Evolutionary conservation across 2,329 filamentous ascomycete genomes (phyloP).

Genomic region (Talaromyces islandicus): DNA sequence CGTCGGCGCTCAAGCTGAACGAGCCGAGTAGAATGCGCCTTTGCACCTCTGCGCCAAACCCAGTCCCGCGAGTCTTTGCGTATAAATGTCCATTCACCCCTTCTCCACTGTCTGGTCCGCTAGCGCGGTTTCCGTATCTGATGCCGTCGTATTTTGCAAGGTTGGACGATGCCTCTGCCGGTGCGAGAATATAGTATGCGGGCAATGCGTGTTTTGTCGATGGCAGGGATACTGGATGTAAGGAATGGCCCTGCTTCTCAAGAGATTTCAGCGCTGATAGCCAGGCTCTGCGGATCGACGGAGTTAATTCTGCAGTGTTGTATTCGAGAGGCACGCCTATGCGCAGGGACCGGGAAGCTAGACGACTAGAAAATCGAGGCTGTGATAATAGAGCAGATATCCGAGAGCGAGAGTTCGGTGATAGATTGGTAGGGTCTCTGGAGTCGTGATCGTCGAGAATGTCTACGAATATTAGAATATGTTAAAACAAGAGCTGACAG

Average conservation of each 20-base stretch:
- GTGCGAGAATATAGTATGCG: conserved; percentile 91
- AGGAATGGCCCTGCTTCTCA: conserved; percentile 57
- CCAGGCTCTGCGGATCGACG: conserved; percentile 67
- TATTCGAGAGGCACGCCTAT: conserved; percentile 69
- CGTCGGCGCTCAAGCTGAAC: conserved; percentile 82
- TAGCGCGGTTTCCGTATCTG: conserved; percentile 67
- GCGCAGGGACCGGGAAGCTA: conserved; percentile 30
- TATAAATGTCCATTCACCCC: conserved; percentile 58
- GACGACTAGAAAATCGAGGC: conserved; percentile 17
- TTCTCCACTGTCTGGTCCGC: conserved; percentile 46
- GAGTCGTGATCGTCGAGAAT: conserved; percentile 56
- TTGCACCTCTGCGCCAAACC: conserved; percentile 80
- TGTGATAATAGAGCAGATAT: conserved; percentile 40
- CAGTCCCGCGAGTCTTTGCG: conserved; percentile 63
- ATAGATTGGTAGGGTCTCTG: conserved; percentile 69
- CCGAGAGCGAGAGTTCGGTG: conserved; percentile 48
- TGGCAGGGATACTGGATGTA: conserved; percentile 74
- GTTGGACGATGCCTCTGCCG: conserved; percentile 92
- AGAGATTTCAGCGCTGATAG: conserved; percentile 54
- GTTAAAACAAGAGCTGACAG: conserved; percentile 1
- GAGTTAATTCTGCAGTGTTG: conserved; percentile 75
- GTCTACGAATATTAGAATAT: conserved; percentile 25
- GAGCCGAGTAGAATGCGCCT: conserved; percentile 82
- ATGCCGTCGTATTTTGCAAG: conserved; percentile 95
- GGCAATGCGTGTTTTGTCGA: conserved; percentile 79